Conservation (phyloP, 2,329 filamentous ascomycete genomes). For the Fusarium haematococcum region DNA sequence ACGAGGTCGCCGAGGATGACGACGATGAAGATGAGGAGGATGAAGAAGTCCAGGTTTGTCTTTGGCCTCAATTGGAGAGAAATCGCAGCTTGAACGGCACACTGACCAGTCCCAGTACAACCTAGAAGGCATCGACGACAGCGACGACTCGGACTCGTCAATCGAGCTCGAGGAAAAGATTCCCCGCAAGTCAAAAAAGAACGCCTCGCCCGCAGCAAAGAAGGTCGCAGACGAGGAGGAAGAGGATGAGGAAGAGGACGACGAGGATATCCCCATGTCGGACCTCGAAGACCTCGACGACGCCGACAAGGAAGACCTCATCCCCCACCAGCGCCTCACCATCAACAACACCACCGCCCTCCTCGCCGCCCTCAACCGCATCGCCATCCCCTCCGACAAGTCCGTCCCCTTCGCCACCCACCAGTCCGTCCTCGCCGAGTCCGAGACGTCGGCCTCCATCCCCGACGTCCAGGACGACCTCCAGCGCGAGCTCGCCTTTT, state of each 20-base stretch:
- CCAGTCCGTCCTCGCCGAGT: conserved; percentile 78
- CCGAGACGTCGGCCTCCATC: conserved; percentile 74
- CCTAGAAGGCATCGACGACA: conserved; percentile 69
- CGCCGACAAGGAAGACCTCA: conserved; percentile 86
- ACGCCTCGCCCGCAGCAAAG: conserved; percentile 53
- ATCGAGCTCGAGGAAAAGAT: conserved; percentile 82
- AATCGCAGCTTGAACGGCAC: background rate
- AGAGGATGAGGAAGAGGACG: conserved; percentile 77
- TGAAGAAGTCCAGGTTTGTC: conserved; percentile 46
- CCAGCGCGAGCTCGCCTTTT: conserved; percentile 91
- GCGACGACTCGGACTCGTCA: conserved; percentile 75
- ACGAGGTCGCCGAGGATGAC: conserved; percentile 52
- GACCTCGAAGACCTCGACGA: conserved; percentile 84
- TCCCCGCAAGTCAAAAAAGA: conserved; percentile 61
- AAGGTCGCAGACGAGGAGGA: conserved; percentile 53
- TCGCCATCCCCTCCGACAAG: conserved; percentile 73
- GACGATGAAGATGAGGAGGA: conserved; percentile 50
- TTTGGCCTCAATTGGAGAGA: background rate
- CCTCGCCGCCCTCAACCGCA: conserved; percentile 81
- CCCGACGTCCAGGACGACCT: conserved; percentile 91
- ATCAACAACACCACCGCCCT: conserved; percentile 98
- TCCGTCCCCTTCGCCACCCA: conserved; percentile 84
- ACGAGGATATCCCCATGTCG: conserved; percentile 89
- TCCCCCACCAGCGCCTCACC: conserved; percentile 91
- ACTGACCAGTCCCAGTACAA: conserved; percentile 56